phyloP scores from a whole-genome alignment of 2,329 filamentous ascomycete species.

The Trichoderma simmonsii region DNA sequence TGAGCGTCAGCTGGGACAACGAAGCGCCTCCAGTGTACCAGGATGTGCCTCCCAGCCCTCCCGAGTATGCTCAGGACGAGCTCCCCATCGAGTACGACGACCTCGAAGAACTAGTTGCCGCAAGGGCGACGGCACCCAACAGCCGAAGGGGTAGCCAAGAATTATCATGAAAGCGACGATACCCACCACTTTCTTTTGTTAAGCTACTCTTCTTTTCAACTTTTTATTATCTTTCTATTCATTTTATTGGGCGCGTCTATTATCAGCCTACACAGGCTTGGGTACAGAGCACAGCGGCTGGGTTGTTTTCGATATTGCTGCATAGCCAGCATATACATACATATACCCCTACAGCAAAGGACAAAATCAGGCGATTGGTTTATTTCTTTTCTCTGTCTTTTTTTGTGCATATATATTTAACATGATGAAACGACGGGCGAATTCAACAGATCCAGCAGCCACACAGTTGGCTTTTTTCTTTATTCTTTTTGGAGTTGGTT shows the following conservation, averaged over 20 bases:
- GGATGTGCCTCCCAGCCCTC: constrained; percentile 84
- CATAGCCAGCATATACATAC: constrained; percentile 2
- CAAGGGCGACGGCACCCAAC: constrained; percentile 17
- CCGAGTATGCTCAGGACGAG: constrained; percentile 54
- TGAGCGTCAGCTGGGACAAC: constrained; percentile 96
- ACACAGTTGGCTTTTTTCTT: neutral
- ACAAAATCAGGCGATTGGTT: neutral
- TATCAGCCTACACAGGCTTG: neutral
- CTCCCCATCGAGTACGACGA: constrained; percentile 38
- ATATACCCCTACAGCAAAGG: constrained; percentile 12
- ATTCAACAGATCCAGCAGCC: neutral
- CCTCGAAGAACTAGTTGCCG: constrained; percentile 34
- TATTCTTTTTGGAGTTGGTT: neutral
- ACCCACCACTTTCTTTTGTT: neutral
- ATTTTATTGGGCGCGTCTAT: neutral
- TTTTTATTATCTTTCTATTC: neutral
- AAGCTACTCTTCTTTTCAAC: neutral
- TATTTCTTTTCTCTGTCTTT: neutral
- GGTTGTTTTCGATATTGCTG: constrained; percentile 2
- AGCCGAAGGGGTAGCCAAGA: constrained; percentile 19
- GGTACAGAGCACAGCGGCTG: neutral
- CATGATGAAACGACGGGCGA: neutral
- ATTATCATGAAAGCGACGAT: neutral
- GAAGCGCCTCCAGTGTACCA: constrained; percentile 92
- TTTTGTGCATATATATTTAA: neutral